Conservation (phyloP, 1,284 basidiomycete species). For the Tylopilus sp. region DNA sequence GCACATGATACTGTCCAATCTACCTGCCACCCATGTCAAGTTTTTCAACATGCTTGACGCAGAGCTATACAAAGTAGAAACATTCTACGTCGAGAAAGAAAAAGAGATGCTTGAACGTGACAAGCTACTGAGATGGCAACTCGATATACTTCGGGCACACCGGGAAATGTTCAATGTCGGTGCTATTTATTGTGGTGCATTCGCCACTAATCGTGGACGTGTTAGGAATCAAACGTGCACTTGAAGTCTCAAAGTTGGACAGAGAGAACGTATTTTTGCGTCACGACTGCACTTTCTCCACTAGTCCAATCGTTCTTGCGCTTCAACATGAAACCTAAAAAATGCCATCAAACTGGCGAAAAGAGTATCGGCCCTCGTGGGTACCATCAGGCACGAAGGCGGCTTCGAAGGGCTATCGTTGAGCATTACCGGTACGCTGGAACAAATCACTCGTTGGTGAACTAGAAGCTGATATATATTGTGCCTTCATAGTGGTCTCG, state of each 20-base stretch:
- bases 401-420: slow-evolving; percentile 75
- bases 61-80: slow-evolving; percentile 79
- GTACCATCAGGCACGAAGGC: slow-evolving; percentile 82
- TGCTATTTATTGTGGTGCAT: too few species aligned
- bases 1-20: slow-evolving; percentile 47
- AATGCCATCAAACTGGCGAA: too few species aligned
- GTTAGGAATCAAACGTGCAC: slow-evolving; percentile 21
- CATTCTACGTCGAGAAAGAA: slow-evolving; percentile 77
- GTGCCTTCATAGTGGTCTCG: slow-evolving; percentile 52
- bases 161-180: slow-evolving; percentile 61
- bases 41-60: slow-evolving; percentile 76
- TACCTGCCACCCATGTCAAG: slow-evolving; percentile 57
- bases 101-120: slow-evolving; percentile 59
- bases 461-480: too few species aligned
- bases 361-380: too few species aligned
- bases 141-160: slow-evolving; percentile 73
- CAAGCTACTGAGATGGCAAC: slow-evolving; percentile 59
- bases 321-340: neutral
- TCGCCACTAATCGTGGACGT: too few species aligned
- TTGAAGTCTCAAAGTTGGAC: slow-evolving; percentile 13
- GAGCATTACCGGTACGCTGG: slow-evolving; percentile 76
- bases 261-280: slow-evolving; percentile 6
- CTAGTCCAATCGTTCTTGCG: neutral
- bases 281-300: slow-evolving; percentile 11
- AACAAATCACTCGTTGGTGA: too few species aligned